Evolutionary conservation across 306 rosid genomes (phyloP), one percentile per base, ranked within the genome.

Genomic region (Cercis canadensis): DNA sequence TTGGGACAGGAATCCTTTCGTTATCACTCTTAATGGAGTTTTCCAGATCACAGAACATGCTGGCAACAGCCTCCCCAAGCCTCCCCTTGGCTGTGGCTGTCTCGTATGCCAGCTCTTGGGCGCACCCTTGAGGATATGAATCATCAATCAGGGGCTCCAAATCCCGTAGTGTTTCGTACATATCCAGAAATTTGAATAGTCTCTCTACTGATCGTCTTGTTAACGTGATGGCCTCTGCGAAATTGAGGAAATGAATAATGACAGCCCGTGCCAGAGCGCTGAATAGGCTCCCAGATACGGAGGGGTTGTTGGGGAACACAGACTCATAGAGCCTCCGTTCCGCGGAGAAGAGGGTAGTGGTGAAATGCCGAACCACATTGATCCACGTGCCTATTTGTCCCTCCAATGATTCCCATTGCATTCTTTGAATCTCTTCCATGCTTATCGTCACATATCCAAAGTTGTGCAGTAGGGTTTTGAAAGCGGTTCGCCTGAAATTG

Each of bases 171-270:
- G 90, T 78, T 78, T 92, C 98, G 45, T 86, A 87, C 88, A 87
- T 89, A 75, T 92, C 98, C 0, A 92, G 73, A 12, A 89, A 60
- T 61, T 86, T 92, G 84, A 92, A 92, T 19, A 92, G 72, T 51
- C 86, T 92, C 80, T 92, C 98, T 0, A 87, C 78, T 0, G 92
- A 83, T 16, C 80, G 78, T 56, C 84, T 86, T 0, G 89, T 84
- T 31, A 89, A 37, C 3, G 71, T 87, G 0, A 82, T 80, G 2
- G 83, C 90, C 12, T 89, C 88, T 1, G 89, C 87, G 15, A 92
- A 89, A 60, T 81, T 83, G 18, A 92, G 76, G 36, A 89, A 84
- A 69, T 70, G 78, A 14, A 85, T 1, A 14, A 80, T 83, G 57
- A 84, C 79, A 5, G 69, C 65, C 0, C 87, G 84, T 0, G 80